These are phyloP conservation scores for Rhodocollybia butyracea DNA, from an alignment of 768 basidiomycete genomes.

Conservation along the genomic window DNA sequence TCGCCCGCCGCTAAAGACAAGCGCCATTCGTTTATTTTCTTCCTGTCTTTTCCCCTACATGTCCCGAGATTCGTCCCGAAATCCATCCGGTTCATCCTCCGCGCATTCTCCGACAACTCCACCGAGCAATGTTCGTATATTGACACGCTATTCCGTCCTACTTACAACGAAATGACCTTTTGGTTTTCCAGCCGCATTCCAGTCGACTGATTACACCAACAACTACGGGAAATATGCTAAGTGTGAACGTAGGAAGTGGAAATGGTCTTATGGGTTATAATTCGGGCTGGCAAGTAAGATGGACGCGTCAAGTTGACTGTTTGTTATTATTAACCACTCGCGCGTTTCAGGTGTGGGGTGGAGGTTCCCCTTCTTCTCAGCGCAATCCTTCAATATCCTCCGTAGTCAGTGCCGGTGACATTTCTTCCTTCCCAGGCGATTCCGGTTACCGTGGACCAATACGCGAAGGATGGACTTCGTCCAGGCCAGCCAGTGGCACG, in stretches of 20 bases:
- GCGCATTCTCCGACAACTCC: conserved; percentile 62
- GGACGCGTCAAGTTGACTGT: conserved; percentile 3
- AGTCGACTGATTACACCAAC: conserved; percentile 45
- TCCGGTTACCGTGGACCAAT: conserved; percentile 42
- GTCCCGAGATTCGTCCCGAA: conserved; percentile 51
- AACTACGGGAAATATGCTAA: conserved; percentile 46
- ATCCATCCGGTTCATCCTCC: conserved; percentile 65
- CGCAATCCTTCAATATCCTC: conserved; percentile 66
- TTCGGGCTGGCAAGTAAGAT: conserved; percentile 65
- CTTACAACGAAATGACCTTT: conserved; percentile 8
- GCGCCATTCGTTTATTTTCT: conserved; percentile 20
- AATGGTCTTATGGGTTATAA: conserved; percentile 50
- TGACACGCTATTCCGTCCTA: conserved; percentile 8
- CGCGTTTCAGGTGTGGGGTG: conserved; percentile 54
- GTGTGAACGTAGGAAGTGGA: conserved; percentile 45
- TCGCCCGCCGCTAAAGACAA: conserved; percentile 15
- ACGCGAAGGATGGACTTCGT: conserved; percentile 45
- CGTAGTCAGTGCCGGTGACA: conserved; percentile 47
- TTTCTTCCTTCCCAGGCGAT: conserved; percentile 43
- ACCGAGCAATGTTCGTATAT: conserved; percentile 52
- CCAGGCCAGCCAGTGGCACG: conserved; percentile 48
- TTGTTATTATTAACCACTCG: conserved; percentile 6
- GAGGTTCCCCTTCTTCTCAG: conserved; percentile 43
- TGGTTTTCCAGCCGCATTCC: conserved; percentile 28
- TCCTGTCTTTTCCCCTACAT: conserved; percentile 19